phyloP scores from a whole-genome alignment of 2,329 filamentous ascomycete genomes.

The Curvularia sp. region DNA sequence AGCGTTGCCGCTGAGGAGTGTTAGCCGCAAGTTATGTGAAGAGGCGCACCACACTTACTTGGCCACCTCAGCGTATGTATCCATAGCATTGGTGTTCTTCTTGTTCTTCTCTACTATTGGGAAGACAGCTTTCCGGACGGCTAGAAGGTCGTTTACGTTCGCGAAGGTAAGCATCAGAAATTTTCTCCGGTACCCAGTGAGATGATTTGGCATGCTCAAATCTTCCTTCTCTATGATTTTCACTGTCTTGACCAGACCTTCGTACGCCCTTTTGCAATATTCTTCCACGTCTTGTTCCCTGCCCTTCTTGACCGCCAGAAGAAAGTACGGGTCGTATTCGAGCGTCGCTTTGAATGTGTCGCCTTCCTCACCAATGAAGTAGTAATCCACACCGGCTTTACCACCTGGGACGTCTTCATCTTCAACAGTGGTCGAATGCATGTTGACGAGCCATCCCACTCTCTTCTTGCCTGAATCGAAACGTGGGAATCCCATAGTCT shows the following conservation, averaged over 20 bases:
- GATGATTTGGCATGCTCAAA: constrained; percentile 90
- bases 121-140: constrained; percentile 82
- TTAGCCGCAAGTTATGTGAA: constrained; percentile 22
- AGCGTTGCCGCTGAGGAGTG: constrained; percentile 67
- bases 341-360: constrained; percentile 94
- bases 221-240: constrained; percentile 89
- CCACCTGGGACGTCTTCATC: constrained; percentile 85
- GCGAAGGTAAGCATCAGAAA: constrained; percentile 87
- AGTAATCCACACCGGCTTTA: constrained; percentile 90
- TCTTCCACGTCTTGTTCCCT: constrained; percentile 94
- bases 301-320: constrained; percentile 87
- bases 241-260: constrained; percentile 81
- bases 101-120: constrained; percentile 96
- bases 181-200: constrained; percentile 86
- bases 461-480: constrained; percentile 88
- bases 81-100: constrained; percentile 95
- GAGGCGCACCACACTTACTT: constrained; percentile 64
- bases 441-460: constrained; percentile 93
- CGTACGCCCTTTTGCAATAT: constrained; percentile 81
- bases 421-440: constrained; percentile 85
- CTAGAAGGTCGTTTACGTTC: constrained; percentile 85
- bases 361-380: constrained; percentile 80
- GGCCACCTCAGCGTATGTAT: constrained; percentile 96
- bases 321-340: constrained; percentile 95
- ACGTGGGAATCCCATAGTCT: constrained; percentile 89